A percentile compares a stretch with the other conserved stretches of the same genome.
Conservation (phyloP, 2,329 filamentous ascomycete genomes). For the Colletotrichum echinochloae region DNA sequence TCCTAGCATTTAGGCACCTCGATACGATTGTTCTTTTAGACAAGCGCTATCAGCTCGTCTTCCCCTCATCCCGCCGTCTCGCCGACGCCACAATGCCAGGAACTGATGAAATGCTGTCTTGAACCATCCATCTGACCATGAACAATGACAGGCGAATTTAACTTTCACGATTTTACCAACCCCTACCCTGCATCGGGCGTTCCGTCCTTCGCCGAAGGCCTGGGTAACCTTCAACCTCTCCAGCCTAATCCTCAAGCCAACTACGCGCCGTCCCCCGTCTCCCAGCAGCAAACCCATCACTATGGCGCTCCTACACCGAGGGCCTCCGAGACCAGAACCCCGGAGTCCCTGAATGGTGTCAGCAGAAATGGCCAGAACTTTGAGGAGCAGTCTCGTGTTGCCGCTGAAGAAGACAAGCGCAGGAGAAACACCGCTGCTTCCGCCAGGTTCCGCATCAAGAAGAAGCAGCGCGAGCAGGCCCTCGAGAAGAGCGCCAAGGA, state of each 20-base stretch:
- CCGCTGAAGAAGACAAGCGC: constrained; percentile 90
- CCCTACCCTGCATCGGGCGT: constrained; percentile 53
- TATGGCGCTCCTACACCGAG: constrained; percentile 44
- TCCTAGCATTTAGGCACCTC: constrained; percentile 34
- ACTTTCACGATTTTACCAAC: constrained; percentile 66
- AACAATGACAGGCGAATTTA: constrained; percentile 69
- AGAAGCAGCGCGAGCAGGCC: constrained; percentile 93
- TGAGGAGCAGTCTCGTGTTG: constrained; percentile 78
- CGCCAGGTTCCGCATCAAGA: constrained; percentile 92
- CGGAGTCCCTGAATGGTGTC: constrained; percentile 54
- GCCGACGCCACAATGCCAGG: constrained; percentile 41
- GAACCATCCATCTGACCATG: constrained; percentile 42
- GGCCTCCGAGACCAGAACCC: constrained; percentile 59
- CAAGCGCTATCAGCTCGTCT: constrained; percentile 32
- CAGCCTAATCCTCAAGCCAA: constrained; percentile 64
- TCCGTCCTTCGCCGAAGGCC: constrained; percentile 54
- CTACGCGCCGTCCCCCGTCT: constrained; percentile 53
- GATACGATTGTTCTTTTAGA: constrained; percentile 29
- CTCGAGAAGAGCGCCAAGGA: constrained; percentile 86
- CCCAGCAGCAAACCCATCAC: constrained; percentile 51
- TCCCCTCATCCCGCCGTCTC: constrained; percentile 30
- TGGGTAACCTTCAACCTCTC: constrained; percentile 61
- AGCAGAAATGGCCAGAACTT: constrained; percentile 63
- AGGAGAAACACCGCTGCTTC: constrained; percentile 89
- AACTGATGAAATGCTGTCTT: constrained; percentile 36